Evolutionary conservation across 805 yeast species (phyloP), one percentile per base, ranked within the genome.

Genomic region (Suhomyces vadensis): DNA sequence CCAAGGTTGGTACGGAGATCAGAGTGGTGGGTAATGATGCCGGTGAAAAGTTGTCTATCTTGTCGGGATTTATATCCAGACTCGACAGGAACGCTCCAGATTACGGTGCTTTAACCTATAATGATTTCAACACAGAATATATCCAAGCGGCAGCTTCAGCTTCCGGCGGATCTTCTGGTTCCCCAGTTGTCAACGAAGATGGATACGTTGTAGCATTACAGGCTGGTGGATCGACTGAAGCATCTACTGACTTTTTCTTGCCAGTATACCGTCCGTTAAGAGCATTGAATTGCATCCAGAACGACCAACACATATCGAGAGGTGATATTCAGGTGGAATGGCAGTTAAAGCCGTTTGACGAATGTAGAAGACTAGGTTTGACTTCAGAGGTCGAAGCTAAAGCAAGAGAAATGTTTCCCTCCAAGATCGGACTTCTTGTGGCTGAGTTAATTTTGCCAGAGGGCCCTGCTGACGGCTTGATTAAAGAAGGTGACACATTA

Each of bases 141-240:
- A 87, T 90, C 44, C 96, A 90, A 66, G 97, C 97, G 1, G 97
- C 97, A 6, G 97, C 97, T 1, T 80, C 90, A 47, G 96, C 97
- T 0, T 85, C 95, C 13, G 97, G 97, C 23, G 97, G 97, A 2
- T 89, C 96, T 3, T 84, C 94, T 39, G 97, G 97, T 6, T 88
- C 96, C 3, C 97, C 97, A 0, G 97, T 91, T n/a, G 95, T 91
- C 2, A 85, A 89, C 62, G 81, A 85, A 35, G 84, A 86, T 53
- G 97, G 97, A 2, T 65, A 81, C 57, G 96, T 92, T 0, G 87
- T 91, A 14, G 97, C 97, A 0, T 69, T 91, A 41, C 96, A 89
- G 65, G 97, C 97, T 1, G 97, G 97, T 58, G 97, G 97, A 2
- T 80, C 87, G 5, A 79, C 90, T 1, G 94, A 87, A 53, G 91